Conservation (phyloP, 257 asterid genomes). For the Gynochthodes officinalis region DNA sequence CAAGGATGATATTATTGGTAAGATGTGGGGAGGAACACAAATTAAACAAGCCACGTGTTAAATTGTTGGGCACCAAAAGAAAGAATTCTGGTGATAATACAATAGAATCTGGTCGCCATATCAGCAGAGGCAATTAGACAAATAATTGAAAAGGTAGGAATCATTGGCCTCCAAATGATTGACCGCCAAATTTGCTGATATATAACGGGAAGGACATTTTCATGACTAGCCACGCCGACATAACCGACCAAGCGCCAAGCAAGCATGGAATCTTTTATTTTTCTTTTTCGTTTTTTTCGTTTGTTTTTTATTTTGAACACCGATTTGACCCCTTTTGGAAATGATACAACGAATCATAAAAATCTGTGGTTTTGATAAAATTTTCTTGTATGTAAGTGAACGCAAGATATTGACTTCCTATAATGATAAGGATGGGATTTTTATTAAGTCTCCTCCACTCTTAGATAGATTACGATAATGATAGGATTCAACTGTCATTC, state of each 20-base stretch:
- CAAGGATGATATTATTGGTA: not conserved
- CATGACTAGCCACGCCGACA: no score
- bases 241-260: no score
- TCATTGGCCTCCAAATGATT: conserved; percentile 23
- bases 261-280: no score
- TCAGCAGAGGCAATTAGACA: not conserved
- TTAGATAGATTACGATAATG: not conserved
- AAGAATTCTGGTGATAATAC: not conserved
- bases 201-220: not conserved
- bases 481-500: no score
- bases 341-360: not conserved
- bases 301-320: no score
- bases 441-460: not conserved
- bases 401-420: not conserved
- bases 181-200: conserved; percentile 17
- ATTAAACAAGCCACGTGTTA: not conserved
- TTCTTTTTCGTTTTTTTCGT: no score
- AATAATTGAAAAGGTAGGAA: conserved; percentile 6
- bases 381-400: no score
- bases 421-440: no score
- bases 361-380: not conserved
- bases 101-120: not conserved
- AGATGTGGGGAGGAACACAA: not conserved
- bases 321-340: not conserved
- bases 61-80: not conserved